Evolutionary conservation across 805 yeast genomes (phyloP).

Genomic region (Millerago galiae): DNA sequence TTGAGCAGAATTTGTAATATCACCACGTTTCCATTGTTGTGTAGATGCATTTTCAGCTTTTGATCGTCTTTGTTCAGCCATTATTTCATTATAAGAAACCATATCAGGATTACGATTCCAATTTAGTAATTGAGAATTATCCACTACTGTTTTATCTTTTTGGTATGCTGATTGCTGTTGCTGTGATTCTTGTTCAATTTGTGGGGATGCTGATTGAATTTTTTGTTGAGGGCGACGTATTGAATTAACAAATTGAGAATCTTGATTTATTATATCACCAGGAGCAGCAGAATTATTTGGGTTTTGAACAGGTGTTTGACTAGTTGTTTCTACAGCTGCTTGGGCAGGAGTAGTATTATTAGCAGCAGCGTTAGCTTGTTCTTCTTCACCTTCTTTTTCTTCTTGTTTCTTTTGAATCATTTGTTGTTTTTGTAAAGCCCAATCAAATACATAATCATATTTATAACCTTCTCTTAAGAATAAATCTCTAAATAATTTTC

Average conservation of each 20-base stretch:
- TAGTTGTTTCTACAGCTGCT: background rate
- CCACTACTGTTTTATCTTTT: no score
- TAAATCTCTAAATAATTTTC: slow-evolving; percentile 84
- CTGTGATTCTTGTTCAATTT: no score
- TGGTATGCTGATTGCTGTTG: no score
- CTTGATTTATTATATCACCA: no score
- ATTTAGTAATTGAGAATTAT: no score
- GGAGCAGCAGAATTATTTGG: background rate
- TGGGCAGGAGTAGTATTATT: background rate
- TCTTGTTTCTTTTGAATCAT: slow-evolving; percentile 29
- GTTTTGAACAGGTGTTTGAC: background rate
- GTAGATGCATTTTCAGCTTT: slow-evolving; percentile 6
- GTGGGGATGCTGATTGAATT: background rate
- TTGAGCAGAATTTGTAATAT: background rate
- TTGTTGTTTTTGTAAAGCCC: slow-evolving; percentile 85
- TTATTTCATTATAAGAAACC: no score
- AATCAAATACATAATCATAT: slow-evolving; percentile 92
- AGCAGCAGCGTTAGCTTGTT: slow-evolving; percentile 1
- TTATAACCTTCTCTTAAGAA: slow-evolving; percentile 82
- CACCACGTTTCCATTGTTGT: slow-evolving; percentile 1
- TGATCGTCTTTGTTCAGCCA: slow-evolving; percentile 1
- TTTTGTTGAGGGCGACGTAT: slow-evolving; percentile 7
- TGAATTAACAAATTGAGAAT: no score
- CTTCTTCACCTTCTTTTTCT: slow-evolving; percentile 2
- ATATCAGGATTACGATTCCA: no score